These are phyloP conservation scores for Salisapilia sapeloensis DNA, from an alignment of 352 stramenopile genomes.

Conservation along the genomic window DNA sequence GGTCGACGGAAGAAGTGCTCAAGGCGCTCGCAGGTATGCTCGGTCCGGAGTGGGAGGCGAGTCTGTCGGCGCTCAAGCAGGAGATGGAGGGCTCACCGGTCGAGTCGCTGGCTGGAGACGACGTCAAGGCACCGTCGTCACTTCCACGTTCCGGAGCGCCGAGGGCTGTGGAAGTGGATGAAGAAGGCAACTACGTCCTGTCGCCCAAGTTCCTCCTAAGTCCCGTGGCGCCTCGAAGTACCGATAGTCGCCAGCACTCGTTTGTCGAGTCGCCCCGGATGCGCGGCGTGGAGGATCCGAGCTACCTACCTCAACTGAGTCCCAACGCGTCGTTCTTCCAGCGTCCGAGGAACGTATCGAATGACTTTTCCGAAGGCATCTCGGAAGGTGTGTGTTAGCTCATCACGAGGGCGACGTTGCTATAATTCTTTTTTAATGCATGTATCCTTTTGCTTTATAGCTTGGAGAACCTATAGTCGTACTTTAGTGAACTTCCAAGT, in stretches of 20 bases:
- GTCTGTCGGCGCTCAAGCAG: slow-evolving; percentile 55
- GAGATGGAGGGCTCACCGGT: too few relatives aligned
- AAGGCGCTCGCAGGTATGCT: slow-evolving; percentile 69
- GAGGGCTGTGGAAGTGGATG: too few relatives aligned
- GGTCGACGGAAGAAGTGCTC: slow-evolving; percentile 67
- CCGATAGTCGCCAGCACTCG: slow-evolving; percentile 10
- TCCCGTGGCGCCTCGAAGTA: slow-evolving; percentile 19
- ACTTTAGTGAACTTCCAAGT: too few relatives aligned
- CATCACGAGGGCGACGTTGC: too few relatives aligned
- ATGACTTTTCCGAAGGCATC: slow-evolving; percentile 55
- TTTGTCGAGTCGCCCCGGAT: slow-evolving; percentile 29
- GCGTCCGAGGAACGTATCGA: slow-evolving; percentile 42
- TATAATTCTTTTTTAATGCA: too few relatives aligned
- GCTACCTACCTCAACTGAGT: slow-evolving; percentile 54
- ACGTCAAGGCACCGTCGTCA: too few relatives aligned
- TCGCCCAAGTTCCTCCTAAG: slow-evolving; percentile 34
- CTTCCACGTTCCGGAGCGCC: too few relatives aligned
- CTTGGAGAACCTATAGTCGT: too few relatives aligned
- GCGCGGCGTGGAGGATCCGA: slow-evolving; percentile 22
- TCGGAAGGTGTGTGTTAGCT: slow-evolving; percentile 74
- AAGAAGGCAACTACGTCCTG: too few relatives aligned
- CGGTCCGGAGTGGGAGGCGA: slow-evolving; percentile 54
- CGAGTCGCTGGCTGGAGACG: too few relatives aligned
- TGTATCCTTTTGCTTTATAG: too few relatives aligned
- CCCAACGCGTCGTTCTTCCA: slow-evolving; percentile 46